Percentiles rank a stretch among this genome's conserved stretches.
Conservation (phyloP, 1,139 yeast genomes). For the Tardiomyces blankii region DNA sequence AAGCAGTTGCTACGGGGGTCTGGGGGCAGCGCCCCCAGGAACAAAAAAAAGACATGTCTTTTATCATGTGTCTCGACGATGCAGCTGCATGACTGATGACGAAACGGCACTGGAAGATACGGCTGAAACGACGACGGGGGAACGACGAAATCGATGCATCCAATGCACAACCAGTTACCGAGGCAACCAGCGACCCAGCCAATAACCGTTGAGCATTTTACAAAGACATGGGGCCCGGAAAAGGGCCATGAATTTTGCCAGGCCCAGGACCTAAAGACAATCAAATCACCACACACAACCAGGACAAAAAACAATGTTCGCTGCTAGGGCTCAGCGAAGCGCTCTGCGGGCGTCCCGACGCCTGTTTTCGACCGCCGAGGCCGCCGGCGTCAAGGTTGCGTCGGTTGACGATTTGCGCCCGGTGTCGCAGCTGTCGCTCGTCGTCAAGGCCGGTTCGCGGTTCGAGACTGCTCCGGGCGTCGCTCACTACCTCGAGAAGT, state of each 20-base stretch:
- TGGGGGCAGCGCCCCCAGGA: too few species aligned
- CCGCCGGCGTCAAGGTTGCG: constrained; percentile 31
- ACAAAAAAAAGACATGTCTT: too few species aligned
- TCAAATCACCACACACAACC: not conserved
- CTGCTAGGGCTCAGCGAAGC: not conserved
- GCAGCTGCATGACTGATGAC: too few species aligned
- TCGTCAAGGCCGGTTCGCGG: constrained; percentile 82
- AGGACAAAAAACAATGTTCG: not conserved
- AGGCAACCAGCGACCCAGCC: not conserved
- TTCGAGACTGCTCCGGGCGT: constrained; percentile 63
- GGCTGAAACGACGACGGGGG: too few species aligned
- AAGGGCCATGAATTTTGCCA: not conserved
- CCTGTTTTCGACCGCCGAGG: constrained; percentile 21
- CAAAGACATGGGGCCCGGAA: not conserved
- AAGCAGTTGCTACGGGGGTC: too few species aligned
- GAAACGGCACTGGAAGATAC: too few species aligned
- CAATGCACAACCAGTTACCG: not conserved
- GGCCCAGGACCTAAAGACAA: not conserved
- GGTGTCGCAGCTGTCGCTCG: constrained; percentile 68
- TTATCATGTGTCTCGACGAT: too few species aligned
- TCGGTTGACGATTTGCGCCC: constrained; percentile 38
- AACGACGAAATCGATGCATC: too few species aligned
- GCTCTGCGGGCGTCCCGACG: constrained; percentile 12
- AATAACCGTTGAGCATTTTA: not conserved
- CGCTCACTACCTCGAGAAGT: constrained; percentile 77